phyloP scores from a whole-genome alignment of 805 yeast genomes.

The Candida taoyuanica region DNA sequence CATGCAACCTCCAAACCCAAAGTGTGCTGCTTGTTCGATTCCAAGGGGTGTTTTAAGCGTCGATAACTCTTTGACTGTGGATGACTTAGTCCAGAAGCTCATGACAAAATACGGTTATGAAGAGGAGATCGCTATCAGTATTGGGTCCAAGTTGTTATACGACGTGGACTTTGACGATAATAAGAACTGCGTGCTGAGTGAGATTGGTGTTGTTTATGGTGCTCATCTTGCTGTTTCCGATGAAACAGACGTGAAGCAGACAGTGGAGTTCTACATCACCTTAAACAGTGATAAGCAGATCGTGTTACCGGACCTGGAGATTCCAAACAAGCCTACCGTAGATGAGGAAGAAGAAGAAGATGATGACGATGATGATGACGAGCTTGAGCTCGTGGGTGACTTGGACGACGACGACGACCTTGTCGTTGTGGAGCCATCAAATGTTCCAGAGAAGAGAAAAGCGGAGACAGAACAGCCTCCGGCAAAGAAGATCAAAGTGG shows the following conservation, averaged over 20 bases:
- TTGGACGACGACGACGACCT: slow-evolving; percentile 21
- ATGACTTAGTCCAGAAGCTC: slow-evolving; percentile 48
- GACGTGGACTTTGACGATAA: slow-evolving; percentile 91
- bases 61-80: slow-evolving; percentile 36
- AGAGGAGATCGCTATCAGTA: slow-evolving; percentile 50
- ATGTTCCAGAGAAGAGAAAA: slow-evolving; percentile 22
- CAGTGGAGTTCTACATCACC: slow-evolving; percentile 56
- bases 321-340: slow-evolving; percentile 26
- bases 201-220: slow-evolving; percentile 56
- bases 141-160: slow-evolving; percentile 57
- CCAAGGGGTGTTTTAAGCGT: slow-evolving; percentile 46
- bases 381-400: slow-evolving; percentile 16
- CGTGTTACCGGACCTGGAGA: slow-evolving; percentile 30
- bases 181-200: slow-evolving; percentile 39
- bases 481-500: slow-evolving; percentile 11
- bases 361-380: slow-evolving; percentile 19
- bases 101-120: slow-evolving; percentile 48
- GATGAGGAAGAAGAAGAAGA: slow-evolving; percentile 22
- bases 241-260: slow-evolving; percentile 64
- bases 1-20: slow-evolving; percentile 56
- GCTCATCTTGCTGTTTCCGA: slow-evolving; percentile 68
- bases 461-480: slow-evolving; percentile 9
- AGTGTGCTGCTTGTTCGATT: slow-evolving; percentile 66
- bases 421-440: slow-evolving; percentile 2
- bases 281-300: slow-evolving; percentile 21